phyloP scores from a whole-genome alignment of 352 stramenopile species.

The Pythium dissimile region DNA sequence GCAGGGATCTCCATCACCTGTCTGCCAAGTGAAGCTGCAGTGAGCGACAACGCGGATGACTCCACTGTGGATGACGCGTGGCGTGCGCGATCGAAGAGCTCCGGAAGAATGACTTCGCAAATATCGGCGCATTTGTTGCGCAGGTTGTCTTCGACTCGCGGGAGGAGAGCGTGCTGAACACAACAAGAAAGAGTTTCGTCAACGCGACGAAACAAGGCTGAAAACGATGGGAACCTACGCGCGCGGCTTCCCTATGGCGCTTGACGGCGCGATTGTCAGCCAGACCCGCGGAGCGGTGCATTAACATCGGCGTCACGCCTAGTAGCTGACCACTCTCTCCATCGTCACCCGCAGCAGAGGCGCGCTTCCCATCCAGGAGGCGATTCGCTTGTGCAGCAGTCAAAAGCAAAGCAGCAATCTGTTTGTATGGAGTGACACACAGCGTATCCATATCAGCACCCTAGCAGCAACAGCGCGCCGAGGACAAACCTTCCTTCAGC shows the following conservation, averaged over 20 bases:
- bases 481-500: slow-evolving; percentile 5
- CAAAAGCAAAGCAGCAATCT: slow-evolving; percentile 30
- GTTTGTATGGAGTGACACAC: neutral
- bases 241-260: slow-evolving; percentile 20
- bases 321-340: slow-evolving; percentile 12
- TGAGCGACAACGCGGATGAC: neutral
- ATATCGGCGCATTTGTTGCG: slow-evolving; percentile 28
- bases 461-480: no score
- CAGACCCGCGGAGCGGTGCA: slow-evolving; percentile 22
- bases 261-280: slow-evolving; percentile 12
- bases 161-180: slow-evolving; percentile 27
- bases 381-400: slow-evolving; percentile 29
- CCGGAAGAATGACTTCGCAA: slow-evolving; percentile 32
- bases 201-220: neutral
- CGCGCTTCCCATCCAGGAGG: slow-evolving; percentile 18
- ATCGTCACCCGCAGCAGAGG: no score
- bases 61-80: neutral
- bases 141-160: slow-evolving; percentile 28
- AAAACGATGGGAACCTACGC: slow-evolving; percentile 14
- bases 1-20: slow-evolving; percentile 31
- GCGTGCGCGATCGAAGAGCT: slow-evolving; percentile 12
- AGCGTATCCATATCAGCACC: neutral
- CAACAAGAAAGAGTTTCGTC: no score
- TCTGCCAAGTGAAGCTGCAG: slow-evolving; percentile 7
- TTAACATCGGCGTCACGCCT: slow-evolving; percentile 19